Base-by-base conservation (phyloP, 345 rosid species). In the Melaleuca alternifolia region DNA sequence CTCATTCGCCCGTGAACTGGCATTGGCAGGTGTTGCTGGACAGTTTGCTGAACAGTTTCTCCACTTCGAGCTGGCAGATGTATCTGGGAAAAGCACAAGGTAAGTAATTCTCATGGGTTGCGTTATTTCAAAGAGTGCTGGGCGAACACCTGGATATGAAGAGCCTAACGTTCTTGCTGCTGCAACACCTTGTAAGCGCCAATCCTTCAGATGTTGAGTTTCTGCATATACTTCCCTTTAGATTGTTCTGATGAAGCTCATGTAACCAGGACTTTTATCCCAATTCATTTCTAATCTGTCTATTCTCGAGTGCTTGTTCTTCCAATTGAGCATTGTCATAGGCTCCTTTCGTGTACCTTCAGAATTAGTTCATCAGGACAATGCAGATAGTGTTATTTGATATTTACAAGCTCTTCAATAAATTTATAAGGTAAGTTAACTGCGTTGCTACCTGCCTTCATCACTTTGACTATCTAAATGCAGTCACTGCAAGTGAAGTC, bases 401-500 rank as follows among this genome's bases (percentile, higher is more conserved):
- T 18, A 71, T 21, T 71, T 41, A 37, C 37, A 37, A 37, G 44
- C 13, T 71, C 26, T 33, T 71, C 44, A 41, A 71, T 37, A 37
- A 65, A 33, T 6, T 65, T 24, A 9, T 33, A 30, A 28, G 46
- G 46, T 65, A 65, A 30, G 33, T 65, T 65, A 65, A 65, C 77
- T 8, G 77, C 16, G 44, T 30, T 65, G 77, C 77, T 65, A 65
- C 77, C 77, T 65, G 24, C 77, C 46, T 33, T 65, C 24, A 16
- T 65, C 46, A 33, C 21, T 65, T 30, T 54, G 52, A 50, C 37
- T 56, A 51, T 52, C 33, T 61, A 4, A 15, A 89, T 91, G 91
- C 91, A 97, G 99, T 97, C 90, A 92, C 96, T 6, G 91, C 92
- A 52, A 91, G 87, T 77, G 98, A 97, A 93, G 98, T 97, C 14